Evolutionary conservation across 2,329 filamentous ascomycete species (phyloP), one percentile per base, ranked within the genome.

Genomic region (Beauveria australis): DNA sequence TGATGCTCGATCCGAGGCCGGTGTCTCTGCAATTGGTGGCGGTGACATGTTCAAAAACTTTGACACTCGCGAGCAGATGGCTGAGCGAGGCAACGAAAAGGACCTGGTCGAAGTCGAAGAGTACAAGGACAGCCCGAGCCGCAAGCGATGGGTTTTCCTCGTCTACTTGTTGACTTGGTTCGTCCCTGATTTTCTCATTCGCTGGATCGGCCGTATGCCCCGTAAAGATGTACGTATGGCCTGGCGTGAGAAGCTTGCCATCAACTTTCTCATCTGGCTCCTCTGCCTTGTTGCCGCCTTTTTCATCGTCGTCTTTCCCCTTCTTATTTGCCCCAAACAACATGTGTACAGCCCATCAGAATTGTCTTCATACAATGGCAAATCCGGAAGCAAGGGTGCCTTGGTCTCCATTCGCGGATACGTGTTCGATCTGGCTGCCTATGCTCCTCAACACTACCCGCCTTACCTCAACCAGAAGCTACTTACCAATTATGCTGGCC

Each of bases 11-110:
- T 97, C 94, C 33, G 94, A 99, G 56, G 92, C 93, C 8, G 93
- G 92, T 4, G 89, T 83, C 2, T 97, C 93, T n/a, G 92, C 91
- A 6, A 89, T 96, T 71, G 89, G 92, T 53, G 89, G 84, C 58
- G 92, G 94, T 8, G 94, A 99, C 72, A 96, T 99, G 93, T 99
- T 99, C 81, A 91, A 92, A 70, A 96, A 97, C 68, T 81, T 97
- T 8, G 93, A 97, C 67, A 97, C 93, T 7, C 85, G 91, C 64
- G 89, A 95, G 71, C 90, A 96, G 71, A 91, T 99, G 84, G 91
- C 93, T 0, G 93, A 97, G 75, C 93, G 96, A 66, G 91, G 91
- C 63, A 96, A 96, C 66, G 91, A 96, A 66, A 91, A 93, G 74
- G 86, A 90, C 18, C 84, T 97, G 75, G 86, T 90, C 62, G 93